These are phyloP conservation scores for Beauveria brongniartii DNA, from an alignment of 2,329 filamentous ascomycete genomes.

Conservation along the genomic window DNA sequence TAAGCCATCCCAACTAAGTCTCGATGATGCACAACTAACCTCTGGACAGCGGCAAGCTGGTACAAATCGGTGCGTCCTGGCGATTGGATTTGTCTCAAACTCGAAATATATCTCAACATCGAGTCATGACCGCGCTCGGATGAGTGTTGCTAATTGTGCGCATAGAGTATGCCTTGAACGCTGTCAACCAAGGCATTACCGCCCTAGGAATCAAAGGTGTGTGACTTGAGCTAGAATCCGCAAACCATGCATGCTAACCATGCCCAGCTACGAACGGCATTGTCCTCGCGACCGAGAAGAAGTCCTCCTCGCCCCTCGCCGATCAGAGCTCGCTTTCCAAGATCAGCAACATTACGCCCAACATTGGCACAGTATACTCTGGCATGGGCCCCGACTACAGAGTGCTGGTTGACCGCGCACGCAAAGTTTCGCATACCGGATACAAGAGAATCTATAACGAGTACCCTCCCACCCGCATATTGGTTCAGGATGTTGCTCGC, in stretches of 20 bases:
- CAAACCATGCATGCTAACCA: slow-evolving; percentile 16
- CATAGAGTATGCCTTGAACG: slow-evolving; percentile 95
- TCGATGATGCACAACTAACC: slow-evolving; percentile 35
- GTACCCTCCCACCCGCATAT: slow-evolving; percentile 98
- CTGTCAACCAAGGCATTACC: slow-evolving; percentile 98
- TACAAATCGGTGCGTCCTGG: slow-evolving; percentile 69
- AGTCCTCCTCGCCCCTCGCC: slow-evolving; percentile 94
- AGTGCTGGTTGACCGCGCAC: slow-evolving; percentile 92
- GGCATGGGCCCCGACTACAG: slow-evolving; percentile 99
- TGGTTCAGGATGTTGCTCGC: slow-evolving; percentile 94
- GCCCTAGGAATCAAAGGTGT: slow-evolving; percentile 96
- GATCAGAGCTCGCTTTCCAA: slow-evolving; percentile 93
- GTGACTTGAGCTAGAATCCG: slow-evolving; percentile 13
- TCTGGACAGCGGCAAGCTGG: slow-evolving; percentile 78
- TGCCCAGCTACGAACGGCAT: slow-evolving; percentile 88
- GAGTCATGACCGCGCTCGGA: slow-evolving; percentile 8
- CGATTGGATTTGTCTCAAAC: neutral
- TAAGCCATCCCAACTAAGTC: slow-evolving; percentile 39
- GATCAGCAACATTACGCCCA: slow-evolving; percentile 94
- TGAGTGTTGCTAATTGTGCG: slow-evolving; percentile 15
- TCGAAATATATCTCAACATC: no score
- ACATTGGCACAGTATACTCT: slow-evolving; percentile 99
- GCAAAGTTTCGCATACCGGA: slow-evolving; percentile 94
- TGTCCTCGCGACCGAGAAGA: slow-evolving; percentile 98
- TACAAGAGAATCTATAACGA: slow-evolving; percentile 99